Conservation (phyloP, 73 alveolate genomes). For the Paramecium pentaurelia region DNA sequence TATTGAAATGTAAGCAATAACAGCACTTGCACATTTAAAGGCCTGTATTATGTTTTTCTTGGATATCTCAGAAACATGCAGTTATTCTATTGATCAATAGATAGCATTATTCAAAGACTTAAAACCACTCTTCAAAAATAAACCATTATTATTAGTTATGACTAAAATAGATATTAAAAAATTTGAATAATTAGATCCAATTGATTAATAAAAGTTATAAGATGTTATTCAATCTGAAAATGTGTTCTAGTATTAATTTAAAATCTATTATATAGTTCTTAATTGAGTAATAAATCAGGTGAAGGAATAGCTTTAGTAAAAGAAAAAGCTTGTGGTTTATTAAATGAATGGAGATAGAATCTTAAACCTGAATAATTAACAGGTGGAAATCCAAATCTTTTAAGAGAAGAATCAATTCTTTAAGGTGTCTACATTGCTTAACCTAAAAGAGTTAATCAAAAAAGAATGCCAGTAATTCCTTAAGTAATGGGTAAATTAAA, state of each 20-base stretch:
- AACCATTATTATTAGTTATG: constrained; percentile 97
- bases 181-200: constrained; percentile 77
- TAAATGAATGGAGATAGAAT: constrained; percentile 83
- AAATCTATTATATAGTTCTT: not conserved
- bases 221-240: constrained; percentile 82
- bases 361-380: constrained; percentile 78
- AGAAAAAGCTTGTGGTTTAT: constrained; percentile 89
- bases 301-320: constrained; percentile 90
- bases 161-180: constrained; percentile 91
- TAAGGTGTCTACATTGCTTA: constrained; percentile 88
- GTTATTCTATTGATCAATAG: constrained; percentile 79
- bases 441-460: constrained; percentile 76
- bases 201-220: constrained; percentile 72
- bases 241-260: constrained; percentile 72
- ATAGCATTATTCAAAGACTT: constrained; percentile 93
- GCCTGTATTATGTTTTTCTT: constrained; percentile 96
- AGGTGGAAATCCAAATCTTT: constrained; percentile 58
- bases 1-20: constrained; percentile 99
- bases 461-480: constrained; percentile 77
- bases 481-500: constrained; percentile 73
- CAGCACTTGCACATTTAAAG: constrained; percentile 98
- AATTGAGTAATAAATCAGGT: constrained; percentile 84
- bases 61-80: constrained; percentile 98
- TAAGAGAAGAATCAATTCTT: constrained; percentile 80
- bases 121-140: constrained; percentile 95